These are phyloP conservation scores for Sporodiniella umbellata DNA, from an alignment of 371 early-diverging fungal genomes.

Conservation along the genomic window DNA sequence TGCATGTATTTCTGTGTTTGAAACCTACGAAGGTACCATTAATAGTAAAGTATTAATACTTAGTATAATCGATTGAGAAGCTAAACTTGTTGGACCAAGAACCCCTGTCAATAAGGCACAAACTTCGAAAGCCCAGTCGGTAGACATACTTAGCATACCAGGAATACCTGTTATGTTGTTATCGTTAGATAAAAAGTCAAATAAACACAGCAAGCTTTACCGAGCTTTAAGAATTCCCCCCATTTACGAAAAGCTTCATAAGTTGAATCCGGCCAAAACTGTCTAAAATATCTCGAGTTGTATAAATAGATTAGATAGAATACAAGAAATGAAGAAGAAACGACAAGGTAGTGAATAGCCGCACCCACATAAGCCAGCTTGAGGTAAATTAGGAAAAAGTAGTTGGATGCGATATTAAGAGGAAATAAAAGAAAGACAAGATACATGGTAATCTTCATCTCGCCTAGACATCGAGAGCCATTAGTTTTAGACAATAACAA, in stretches of 20 bases:
- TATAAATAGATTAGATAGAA: constrained; percentile 11
- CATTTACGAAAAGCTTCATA: constrained; percentile 27
- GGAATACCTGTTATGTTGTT: constrained; percentile 29
- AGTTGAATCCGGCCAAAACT: constrained; percentile 37
- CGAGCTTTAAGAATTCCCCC: constrained; percentile 38
- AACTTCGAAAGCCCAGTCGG: constrained; percentile 50
- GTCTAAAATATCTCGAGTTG: constrained; percentile 17
- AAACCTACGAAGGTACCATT: constrained; percentile 35
- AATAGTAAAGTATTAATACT: constrained; percentile 27
- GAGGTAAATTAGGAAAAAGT: constrained; percentile 26
- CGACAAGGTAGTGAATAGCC: constrained; percentile 17
- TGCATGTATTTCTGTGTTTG: not conserved
- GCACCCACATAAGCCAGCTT: constrained; percentile 33
- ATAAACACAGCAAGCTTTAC: too few species aligned
- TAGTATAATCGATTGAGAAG: constrained; percentile 40
- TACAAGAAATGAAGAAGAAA: constrained; percentile 1
- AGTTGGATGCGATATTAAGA: constrained; percentile 27
- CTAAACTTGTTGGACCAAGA: constrained; percentile 37
- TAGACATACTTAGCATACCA: constrained; percentile 44
- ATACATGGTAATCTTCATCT: constrained; percentile 40
- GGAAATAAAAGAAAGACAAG: constrained; percentile 28
- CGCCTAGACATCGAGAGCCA: too few species aligned
- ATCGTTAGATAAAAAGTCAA: too few species aligned
- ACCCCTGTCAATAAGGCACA: constrained; percentile 44
- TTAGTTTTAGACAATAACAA: not conserved